Percentiles rank a stretch among this genome's conserved stretches.
These are phyloP conservation scores for Aquilaria malaccensis DNA, from an alignment of 345 rosid genomes.

Conservation along the genomic window DNA sequence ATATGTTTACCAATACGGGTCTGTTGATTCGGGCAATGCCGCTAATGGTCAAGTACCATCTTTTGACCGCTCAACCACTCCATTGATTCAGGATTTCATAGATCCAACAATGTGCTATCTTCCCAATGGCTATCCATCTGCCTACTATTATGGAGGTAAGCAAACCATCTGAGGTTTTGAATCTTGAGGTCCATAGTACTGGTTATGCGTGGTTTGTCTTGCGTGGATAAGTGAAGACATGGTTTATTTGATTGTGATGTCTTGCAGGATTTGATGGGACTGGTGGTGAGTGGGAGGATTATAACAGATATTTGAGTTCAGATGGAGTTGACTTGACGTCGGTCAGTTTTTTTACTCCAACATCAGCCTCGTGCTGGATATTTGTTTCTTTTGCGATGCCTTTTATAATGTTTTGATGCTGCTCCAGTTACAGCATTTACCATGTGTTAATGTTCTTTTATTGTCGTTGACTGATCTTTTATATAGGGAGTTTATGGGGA, in stretches of 20 bases:
- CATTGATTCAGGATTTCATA: conserved; percentile 41
- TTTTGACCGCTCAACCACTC: conserved; percentile 54
- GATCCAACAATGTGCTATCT: conserved; percentile 64
- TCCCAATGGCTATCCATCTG: conserved; percentile 46
- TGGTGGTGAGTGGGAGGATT: conserved; percentile 71
- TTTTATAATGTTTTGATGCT: background rate
- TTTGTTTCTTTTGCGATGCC: background rate
- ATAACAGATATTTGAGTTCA: conserved; percentile 37
- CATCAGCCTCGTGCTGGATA: background rate
- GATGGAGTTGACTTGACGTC: conserved; percentile 70
- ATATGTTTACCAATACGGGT: conserved; percentile 57
- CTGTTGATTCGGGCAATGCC: conserved; percentile 37
- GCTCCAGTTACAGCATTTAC: no score
- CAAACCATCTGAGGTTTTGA: background rate
- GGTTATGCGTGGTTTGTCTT: background rate
- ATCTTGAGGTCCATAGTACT: background rate
- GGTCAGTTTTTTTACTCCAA: conserved; percentile 28
- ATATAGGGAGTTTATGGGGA: conserved; percentile 73
- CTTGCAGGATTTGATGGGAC: conserved; percentile 47
- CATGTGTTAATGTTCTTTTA: no score
- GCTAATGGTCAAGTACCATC: conserved; percentile 55
- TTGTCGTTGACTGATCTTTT: background rate
- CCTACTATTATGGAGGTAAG: conserved; percentile 51
- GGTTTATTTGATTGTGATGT: conserved; percentile 1
- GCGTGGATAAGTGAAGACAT: background rate